Evolutionary conservation across 345 rosid genomes (phyloP).

Genomic region (Schrenkiella parvula): DNA sequence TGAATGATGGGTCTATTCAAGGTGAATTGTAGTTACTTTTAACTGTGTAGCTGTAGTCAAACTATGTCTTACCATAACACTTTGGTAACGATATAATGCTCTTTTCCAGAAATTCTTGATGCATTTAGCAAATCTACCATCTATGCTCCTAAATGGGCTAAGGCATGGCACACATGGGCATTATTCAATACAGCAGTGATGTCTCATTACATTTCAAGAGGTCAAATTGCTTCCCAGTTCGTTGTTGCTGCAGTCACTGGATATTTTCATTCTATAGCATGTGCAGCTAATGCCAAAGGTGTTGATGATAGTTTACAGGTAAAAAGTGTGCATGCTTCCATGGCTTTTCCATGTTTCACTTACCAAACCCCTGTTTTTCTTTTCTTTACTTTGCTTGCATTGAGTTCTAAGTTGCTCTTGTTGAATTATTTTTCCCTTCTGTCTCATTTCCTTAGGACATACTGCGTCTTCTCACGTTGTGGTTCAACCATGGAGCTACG

Average conservation of each 20-base stretch:
- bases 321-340: conserved; percentile 32
- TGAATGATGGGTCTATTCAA: conserved; percentile 86
- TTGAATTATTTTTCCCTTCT: not conserved
- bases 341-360: conserved; percentile 18
- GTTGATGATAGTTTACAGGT: conserved; percentile 99
- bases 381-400: conserved; percentile 2
- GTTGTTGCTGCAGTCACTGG: conserved; percentile 97
- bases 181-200: conserved; percentile 95
- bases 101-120: conserved; percentile 59
- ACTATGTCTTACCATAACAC: not conserved
- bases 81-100: not conserved
- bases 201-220: conserved; percentile 81
- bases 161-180: conserved; percentile 99
- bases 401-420: not conserved
- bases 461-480: conserved; percentile 93
- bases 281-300: conserved; percentile 92
- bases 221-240: conserved; percentile 64
- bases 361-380: not conserved
- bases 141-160: conserved; percentile 81
- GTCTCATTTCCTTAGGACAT: conserved; percentile 65
- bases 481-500: conserved; percentile 99
- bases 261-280: conserved; percentile 94
- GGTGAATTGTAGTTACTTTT: conserved; percentile 43
- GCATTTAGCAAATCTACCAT: conserved; percentile 77
- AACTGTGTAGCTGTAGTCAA: conserved; percentile 7